These are phyloP conservation scores for Cyathus striatus DNA, from an alignment of 768 basidiomycete genomes.

Conservation along the genomic window DNA sequence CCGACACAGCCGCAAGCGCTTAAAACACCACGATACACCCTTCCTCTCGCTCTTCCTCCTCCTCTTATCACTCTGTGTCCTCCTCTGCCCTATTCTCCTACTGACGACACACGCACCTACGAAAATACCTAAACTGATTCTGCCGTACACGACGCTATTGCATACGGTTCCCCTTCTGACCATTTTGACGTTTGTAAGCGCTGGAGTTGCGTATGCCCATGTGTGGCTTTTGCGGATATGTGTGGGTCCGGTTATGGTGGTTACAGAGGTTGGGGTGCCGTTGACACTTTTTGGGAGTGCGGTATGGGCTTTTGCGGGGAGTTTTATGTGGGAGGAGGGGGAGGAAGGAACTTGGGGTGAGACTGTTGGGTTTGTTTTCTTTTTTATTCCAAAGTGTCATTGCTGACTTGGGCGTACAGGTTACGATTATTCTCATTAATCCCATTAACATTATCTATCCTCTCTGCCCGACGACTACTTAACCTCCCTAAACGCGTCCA, in stretches of 20 bases:
- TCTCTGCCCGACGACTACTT: conserved; percentile 69
- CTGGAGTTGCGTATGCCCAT: conserved; percentile 66
- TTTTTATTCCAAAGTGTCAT: background rate
- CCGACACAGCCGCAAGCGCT: conserved; percentile 54
- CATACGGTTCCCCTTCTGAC: conserved; percentile 76
- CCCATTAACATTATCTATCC: conserved; percentile 62
- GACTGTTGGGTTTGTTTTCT: conserved; percentile 60
- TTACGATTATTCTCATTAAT: conserved; percentile 76
- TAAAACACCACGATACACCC: conserved; percentile 69
- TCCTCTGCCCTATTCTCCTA: conserved; percentile 62
- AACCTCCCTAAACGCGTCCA: conserved; percentile 70
- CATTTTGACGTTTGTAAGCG: conserved; percentile 67
- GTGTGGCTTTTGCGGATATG: conserved; percentile 76
- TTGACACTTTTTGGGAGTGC: conserved; percentile 69
- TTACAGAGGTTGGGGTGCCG: conserved; percentile 73
- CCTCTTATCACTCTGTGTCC: conserved; percentile 51
- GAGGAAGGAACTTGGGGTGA: conserved; percentile 75
- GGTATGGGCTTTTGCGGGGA: conserved; percentile 78
- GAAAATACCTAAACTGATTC: conserved; percentile 24
- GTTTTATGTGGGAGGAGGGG: conserved; percentile 56
- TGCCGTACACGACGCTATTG: conserved; percentile 68
- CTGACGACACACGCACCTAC: conserved; percentile 48
- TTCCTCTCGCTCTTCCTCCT: conserved; percentile 69
- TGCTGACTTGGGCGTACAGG: conserved; percentile 19
- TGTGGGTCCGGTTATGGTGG: conserved; percentile 78